Evolutionary conservation across 116 monocot species (phyloP).

Genomic region (Phalaenopsis hybrid): DNA sequence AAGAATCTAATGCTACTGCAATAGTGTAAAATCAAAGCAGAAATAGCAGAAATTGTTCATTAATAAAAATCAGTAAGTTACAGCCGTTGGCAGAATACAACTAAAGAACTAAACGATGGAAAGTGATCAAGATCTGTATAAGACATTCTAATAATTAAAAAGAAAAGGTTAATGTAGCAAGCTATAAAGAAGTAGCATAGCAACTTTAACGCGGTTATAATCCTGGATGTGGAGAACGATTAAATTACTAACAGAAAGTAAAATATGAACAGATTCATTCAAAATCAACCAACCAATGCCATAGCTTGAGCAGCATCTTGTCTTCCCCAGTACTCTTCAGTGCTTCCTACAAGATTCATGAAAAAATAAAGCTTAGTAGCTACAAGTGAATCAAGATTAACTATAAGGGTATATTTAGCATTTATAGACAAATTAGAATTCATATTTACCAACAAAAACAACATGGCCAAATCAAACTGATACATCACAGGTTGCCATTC

Average conservation of each 20-base stretch:
- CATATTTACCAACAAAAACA: not conserved
- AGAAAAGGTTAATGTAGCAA: not conserved
- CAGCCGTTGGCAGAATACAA: not conserved
- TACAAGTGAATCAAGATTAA: not conserved
- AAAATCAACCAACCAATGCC: slow-evolving; percentile 51
- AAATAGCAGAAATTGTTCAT: not conserved
- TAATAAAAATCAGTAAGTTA: not conserved
- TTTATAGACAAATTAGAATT: not conserved
- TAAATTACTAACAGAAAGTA: not conserved
- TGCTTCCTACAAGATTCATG: slow-evolving; percentile 67
- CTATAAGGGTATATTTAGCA: not conserved
- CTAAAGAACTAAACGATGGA: not conserved
- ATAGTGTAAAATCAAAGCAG: not conserved
- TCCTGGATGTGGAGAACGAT: not conserved
- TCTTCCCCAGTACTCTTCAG: slow-evolving; percentile 80
- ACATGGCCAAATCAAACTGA: not conserved
- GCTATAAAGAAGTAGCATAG: not conserved
- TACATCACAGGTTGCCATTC: not conserved
- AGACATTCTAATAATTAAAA: not conserved
- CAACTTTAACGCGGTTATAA: not conserved
- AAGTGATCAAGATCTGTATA: not conserved
- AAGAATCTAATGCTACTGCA: too few species aligned
- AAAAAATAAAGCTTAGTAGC: not conserved
- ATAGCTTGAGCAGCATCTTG: slow-evolving; percentile 94
- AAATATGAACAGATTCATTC: not conserved